Evolutionary conservation across 2,329 filamentous ascomycete species (phyloP).

Genomic region (Aspergillus calidoustus): DNA sequence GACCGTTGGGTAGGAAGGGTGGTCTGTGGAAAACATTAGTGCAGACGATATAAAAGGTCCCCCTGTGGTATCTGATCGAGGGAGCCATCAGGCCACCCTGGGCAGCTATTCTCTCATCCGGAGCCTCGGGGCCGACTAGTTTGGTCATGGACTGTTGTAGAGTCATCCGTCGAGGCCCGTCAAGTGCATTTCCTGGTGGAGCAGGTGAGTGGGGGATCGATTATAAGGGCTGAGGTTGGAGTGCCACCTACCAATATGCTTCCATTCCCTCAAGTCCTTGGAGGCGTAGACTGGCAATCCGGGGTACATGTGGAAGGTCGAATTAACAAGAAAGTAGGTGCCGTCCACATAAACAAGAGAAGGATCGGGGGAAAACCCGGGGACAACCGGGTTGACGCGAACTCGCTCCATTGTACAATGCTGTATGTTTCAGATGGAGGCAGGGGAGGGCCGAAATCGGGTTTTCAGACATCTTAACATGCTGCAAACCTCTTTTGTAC

Average conservation of each 20-base stretch:
- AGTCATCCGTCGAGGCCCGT: not conserved
- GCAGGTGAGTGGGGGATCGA: too few relatives aligned
- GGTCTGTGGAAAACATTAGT: constrained; percentile 27
- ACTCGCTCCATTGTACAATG: too few relatives aligned
- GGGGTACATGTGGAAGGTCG: not conserved
- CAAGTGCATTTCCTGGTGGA: not conserved
- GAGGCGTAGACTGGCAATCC: constrained; percentile 4
- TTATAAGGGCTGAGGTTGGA: too few relatives aligned
- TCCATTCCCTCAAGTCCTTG: not conserved
- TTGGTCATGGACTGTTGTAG: not conserved
- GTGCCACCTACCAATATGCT: not conserved
- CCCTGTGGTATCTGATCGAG: constrained; percentile 46
- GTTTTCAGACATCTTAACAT: too few relatives aligned
- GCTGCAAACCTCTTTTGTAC: too few relatives aligned
- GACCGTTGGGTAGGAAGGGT: constrained; percentile 9
- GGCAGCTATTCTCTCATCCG: not conserved
- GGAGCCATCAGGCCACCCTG: constrained; percentile 46
- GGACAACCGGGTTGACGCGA: not conserved
- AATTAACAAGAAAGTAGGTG: constrained; percentile 1
- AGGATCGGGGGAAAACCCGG: constrained; percentile 5
- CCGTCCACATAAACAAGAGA: not conserved
- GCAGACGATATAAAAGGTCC: constrained; percentile 46
- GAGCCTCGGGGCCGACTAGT: not conserved
- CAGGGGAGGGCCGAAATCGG: too few relatives aligned
- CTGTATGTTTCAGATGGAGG: too few relatives aligned